Conservation (phyloP, 208 protist species). For the Spongospora subterranea region DNA sequence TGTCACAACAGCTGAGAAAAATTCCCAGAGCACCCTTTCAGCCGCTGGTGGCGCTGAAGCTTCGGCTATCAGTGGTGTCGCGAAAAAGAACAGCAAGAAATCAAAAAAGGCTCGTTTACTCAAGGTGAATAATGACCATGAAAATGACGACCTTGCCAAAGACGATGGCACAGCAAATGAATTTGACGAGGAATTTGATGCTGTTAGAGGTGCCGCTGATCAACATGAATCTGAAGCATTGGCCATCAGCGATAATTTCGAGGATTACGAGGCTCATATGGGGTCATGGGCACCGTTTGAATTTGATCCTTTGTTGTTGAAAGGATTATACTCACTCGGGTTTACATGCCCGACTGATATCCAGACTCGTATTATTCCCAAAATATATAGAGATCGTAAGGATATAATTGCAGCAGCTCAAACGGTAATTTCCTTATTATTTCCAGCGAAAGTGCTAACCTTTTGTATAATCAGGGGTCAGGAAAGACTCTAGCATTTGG, state of each 20-base stretch:
- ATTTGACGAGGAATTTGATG: no score
- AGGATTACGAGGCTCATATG: background rate
- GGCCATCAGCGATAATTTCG: background rate
- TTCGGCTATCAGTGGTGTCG: no score
- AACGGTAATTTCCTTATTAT: conserved; percentile 16
- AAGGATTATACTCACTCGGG: background rate
- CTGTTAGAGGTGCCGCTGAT: no score
- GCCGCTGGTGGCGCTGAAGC: no score
- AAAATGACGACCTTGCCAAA: no score
- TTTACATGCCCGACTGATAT: background rate
- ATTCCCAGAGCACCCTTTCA: no score
- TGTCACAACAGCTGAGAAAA: no score
- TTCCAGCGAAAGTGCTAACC: background rate
- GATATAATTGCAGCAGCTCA: background rate
- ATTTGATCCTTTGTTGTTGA: background rate
- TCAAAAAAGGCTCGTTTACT: no score
- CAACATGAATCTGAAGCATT: background rate
- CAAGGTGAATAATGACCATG: no score
- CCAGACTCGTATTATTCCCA: background rate
- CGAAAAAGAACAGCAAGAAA: no score
- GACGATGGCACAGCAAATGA: no score
- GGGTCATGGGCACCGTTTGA: background rate
- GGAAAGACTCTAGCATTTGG: conserved; percentile 62
- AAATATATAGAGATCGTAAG: background rate
- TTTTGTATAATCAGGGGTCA: conserved; percentile 15